Evolutionary conservation across 371 early-diverging fungal genomes (phyloP), one percentile per base, ranked within the genome.

Genomic region (Syncephalastrum monosporum): DNA sequence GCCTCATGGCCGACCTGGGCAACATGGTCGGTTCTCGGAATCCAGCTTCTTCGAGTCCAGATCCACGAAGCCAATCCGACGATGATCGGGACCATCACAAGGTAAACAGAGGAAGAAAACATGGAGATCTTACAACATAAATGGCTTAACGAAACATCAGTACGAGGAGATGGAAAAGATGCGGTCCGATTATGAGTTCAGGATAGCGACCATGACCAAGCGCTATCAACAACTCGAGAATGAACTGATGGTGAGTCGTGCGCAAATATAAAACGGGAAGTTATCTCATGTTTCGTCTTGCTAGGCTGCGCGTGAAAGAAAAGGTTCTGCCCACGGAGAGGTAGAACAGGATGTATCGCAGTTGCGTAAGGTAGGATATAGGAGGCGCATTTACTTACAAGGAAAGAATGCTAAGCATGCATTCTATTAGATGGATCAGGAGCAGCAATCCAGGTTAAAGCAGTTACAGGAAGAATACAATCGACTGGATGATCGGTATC

Each of bases 1-100:
- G 85, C 57, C 69, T 93, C 44, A 93, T 93, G 94, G 86, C 88
- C 8, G 92, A 92, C 65, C 64, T 93, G 15, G 91, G 90, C 7
- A 81, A 81, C 59, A 86, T 91, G 84, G 76, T 90, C 23, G 67
- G 66, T 10, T 33, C 38, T 33, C 38, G 47, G 71, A 62, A 33
- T 59, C 63, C 23, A 38, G 43, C 17, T 33, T 33, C 38, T 6
- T 33, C 38, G 10, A 33, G 38, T 12, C 38, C 38, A 33, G 38
- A 33, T 33, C 38, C 38, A 10, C 38, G 38, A 10, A 33, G 38
- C 38, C 38, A 33, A 2, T 33, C 38, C 5, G 38, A 33, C 8
- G 38, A 33, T 33, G 38, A 33, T 10, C 7, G 38, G 38, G 38
- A 33, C 8, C 38, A 33, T 10, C 38, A 33, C 10, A 47, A 56